phyloP scores from a whole-genome alignment of 2,329 filamentous ascomycete species.

The Alternaria solani region DNA sequence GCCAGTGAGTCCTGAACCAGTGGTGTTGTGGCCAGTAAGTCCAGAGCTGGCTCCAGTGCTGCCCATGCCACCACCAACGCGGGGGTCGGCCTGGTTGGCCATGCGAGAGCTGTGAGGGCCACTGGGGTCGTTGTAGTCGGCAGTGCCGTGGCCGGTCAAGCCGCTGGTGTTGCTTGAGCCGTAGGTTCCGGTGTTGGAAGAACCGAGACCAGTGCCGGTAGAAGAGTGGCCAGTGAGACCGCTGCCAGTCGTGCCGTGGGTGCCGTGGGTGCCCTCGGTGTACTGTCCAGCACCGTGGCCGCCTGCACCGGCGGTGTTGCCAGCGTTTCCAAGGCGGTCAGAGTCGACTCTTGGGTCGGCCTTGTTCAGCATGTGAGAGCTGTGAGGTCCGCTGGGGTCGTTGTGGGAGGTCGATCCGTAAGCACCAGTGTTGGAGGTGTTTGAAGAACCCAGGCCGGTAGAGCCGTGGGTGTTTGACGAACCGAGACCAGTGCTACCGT shows the following conservation, averaged over 20 bases:
- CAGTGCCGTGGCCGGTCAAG: background rate
- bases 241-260: conserved; percentile 16
- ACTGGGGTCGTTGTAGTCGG: conserved; percentile 41
- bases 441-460: background rate
- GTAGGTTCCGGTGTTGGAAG: conserved; percentile 18
- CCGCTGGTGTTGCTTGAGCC: conserved; percentile 17
- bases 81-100: conserved; percentile 41
- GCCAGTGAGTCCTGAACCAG: conserved; percentile 28
- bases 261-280: conserved; percentile 16
- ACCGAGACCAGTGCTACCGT: too few relatives aligned
- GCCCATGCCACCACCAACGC: conserved; percentile 42
- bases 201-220: conserved; percentile 12
- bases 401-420: conserved; percentile 32
- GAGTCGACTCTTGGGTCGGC: conserved; percentile 49
- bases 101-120: conserved; percentile 43
- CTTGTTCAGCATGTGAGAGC: conserved; percentile 34
- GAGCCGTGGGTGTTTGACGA: background rate
- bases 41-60: background rate
- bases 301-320: conserved; percentile 38
- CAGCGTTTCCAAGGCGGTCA: conserved; percentile 40
- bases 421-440: background rate
- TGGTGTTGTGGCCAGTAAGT: conserved; percentile 25
- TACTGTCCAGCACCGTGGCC: conserved; percentile 22
- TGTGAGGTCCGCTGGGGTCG: conserved; percentile 11
- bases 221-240: conserved; percentile 11